Conservation (phyloP, 257 asterid genomes). For the Scutellaria galericulata region DNA sequence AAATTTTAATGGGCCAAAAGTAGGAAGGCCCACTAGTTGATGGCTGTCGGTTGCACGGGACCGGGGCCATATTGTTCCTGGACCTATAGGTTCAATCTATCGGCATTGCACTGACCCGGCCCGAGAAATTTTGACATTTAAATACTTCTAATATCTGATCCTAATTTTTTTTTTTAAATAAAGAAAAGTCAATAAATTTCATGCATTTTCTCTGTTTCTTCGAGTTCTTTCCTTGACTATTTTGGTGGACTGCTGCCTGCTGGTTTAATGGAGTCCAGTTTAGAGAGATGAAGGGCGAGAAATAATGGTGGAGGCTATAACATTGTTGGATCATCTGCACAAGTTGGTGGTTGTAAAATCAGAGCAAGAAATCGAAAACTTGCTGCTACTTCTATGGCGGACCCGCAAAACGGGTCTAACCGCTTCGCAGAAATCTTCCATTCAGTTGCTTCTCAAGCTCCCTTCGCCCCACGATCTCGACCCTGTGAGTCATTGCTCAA, state of each 20-base stretch:
- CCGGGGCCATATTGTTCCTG: too few species aligned
- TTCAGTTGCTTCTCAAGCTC: conserved; percentile 46
- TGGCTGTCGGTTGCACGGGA: background rate
- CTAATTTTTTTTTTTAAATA: background rate
- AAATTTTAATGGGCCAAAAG: background rate
- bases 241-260: background rate
- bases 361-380: conserved; percentile 44
- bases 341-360: conserved; percentile 48
- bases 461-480: conserved; percentile 43
- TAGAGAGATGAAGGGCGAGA: background rate
- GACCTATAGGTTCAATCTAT: background rate
- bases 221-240: background rate
- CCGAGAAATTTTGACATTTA: background rate
- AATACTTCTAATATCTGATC: too few species aligned
- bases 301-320: conserved; percentile 25
- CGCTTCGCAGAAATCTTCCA: conserved; percentile 39
- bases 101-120: background rate
- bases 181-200: background rate
- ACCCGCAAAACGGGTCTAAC: conserved; percentile 51
- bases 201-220: background rate
- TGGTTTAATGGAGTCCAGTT: background rate
- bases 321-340: conserved; percentile 43
- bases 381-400: conserved; percentile 49
- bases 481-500: conserved; percentile 38
- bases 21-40: background rate